Evolutionary conservation across 495 filamentous ascomycete genomes (phyloP), one percentile per base, ranked within the genome.

Genomic region (Halenospora varia): DNA sequence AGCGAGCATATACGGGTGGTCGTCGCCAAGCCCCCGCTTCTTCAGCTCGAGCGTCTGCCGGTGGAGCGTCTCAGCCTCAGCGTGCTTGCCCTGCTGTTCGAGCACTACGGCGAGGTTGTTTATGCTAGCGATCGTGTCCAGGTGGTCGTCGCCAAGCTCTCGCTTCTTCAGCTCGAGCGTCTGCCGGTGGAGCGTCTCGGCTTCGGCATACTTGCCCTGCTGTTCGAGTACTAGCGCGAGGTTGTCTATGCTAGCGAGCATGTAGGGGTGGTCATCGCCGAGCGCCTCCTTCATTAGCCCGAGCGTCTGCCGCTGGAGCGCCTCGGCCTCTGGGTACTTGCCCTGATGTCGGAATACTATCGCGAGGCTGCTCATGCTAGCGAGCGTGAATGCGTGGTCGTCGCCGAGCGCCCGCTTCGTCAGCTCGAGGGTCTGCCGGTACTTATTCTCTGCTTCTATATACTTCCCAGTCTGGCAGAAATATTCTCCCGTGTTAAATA

Each of bases 311-410:
- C n/a, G n/a, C n/a, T n/a, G n/a, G n/a, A n/a, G n/a, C n/a, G n/a
- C n/a, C n/a, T n/a, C n/a, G n/a, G n/a, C n/a, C n/a, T n/a, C n/a
- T n/a, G n/a, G n/a, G n/a, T n/a, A n/a, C n/a, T n/a, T n/a, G 39
- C 62, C 62, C 52, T 68, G 66, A 8, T 64, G 41, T 25, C 25
- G 15, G 29, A 48, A 64, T 18, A 40, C 62, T 13, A 10, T 53
- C 20, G 57, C 61, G 8, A 75, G 59, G 53, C 65, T 70, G 20
- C 17, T 18, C 61, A 70, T 73, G 42, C 55, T 66, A 0, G 46
- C 56, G 2, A 73, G 39, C 18, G 71, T 73, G 41, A 62, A 22
- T 6, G 63, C 70, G 59, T 73, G 63, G 22, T 73, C 67, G 10
- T 18, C 53, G 56, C 1, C 39, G 35, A 53, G 20, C 66, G 35